Conservation (phyloP, 148 eudicot genomes). For the Amaranthus cruentus region DNA sequence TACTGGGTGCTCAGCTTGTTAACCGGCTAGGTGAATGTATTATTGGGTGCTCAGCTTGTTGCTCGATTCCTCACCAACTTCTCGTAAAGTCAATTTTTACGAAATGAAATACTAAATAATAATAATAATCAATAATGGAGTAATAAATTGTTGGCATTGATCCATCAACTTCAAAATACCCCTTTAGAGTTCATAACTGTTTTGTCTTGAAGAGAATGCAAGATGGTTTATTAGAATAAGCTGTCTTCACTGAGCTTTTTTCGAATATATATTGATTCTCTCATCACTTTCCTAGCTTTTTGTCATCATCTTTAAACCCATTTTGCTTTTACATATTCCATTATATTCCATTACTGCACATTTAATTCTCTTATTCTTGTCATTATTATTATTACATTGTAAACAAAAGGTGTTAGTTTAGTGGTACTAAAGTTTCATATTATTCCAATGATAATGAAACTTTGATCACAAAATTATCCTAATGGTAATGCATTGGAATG, state of each 20-base stretch:
- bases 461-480: no score
- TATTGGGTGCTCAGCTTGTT: no score
- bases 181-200: conserved; percentile 9
- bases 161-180: conserved; percentile 29
- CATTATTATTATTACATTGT: neutral
- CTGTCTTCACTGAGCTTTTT: neutral
- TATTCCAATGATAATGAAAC: no score
- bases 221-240: conserved; percentile 7
- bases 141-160: conserved; percentile 1
- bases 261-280: neutral
- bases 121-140: neutral
- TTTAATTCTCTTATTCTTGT: neutral
- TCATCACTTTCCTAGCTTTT: conserved; percentile 9
- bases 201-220: conserved; percentile 24
- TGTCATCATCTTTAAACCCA: conserved; percentile 26
- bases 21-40: no score
- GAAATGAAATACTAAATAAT: neutral
- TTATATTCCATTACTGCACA: neutral
- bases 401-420: no score
- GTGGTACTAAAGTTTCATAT: no score
- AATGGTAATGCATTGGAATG: no score
- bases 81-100: no score
- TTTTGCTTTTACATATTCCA: conserved; percentile 24
- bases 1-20: no score
- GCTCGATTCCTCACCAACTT: no score